phyloP scores from a whole-genome alignment of 129 eudicot species.

The Artemisia tridentata region DNA sequence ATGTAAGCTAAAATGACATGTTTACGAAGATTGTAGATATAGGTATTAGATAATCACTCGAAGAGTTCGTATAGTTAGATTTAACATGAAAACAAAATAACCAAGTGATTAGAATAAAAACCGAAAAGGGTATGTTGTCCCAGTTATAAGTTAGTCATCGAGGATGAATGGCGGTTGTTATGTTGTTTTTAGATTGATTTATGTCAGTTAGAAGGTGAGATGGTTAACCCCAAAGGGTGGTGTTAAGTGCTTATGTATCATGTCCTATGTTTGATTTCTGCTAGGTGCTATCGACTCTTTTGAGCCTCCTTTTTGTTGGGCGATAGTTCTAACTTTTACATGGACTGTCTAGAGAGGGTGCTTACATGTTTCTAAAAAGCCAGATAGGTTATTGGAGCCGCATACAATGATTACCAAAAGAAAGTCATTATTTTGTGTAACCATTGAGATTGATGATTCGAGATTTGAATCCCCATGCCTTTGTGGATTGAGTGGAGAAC shows the following conservation, averaged over 20 bases:
- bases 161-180: background rate
- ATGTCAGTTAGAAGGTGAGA: background rate
- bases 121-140: background rate
- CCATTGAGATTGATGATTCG: too few relatives aligned
- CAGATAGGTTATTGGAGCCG: too few relatives aligned
- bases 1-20: background rate
- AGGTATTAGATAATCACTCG: background rate
- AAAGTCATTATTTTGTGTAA: too few relatives aligned
- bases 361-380: background rate
- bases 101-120: background rate
- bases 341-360: background rate
- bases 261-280: background rate
- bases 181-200: conserved; percentile 8
- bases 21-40: background rate
- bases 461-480: too few relatives aligned
- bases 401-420: too few relatives aligned
- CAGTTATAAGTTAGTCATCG: background rate
- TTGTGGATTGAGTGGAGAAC: too few relatives aligned
- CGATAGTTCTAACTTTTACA: background rate
- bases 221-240: too few relatives aligned
- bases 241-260: background rate
- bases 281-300: background rate
- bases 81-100: background rate
- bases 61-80: background rate
- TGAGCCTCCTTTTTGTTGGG: background rate